Evolutionary conservation across 2,329 filamentous ascomycete species (phyloP).

Genomic region (Calonectria honghensis): DNA sequence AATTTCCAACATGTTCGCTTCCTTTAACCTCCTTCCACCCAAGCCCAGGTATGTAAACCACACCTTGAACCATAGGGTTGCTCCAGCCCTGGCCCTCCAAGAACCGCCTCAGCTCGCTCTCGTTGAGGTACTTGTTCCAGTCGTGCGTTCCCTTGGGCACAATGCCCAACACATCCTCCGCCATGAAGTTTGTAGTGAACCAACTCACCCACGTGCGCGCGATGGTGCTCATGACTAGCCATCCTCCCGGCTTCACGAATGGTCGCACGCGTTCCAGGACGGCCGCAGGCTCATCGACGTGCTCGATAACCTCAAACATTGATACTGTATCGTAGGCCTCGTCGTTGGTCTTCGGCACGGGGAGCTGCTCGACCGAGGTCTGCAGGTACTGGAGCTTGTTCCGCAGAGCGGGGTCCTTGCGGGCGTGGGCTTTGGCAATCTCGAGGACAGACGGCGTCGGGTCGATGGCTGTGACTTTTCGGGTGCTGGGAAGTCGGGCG

Average conservation of each 20-base stretch:
- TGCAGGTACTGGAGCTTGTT: slow-evolving; percentile 83
- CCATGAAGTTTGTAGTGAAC: slow-evolving; percentile 93
- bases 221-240: slow-evolving; percentile 95
- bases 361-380: slow-evolving; percentile 83
- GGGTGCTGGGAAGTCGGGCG: slow-evolving; percentile 79
- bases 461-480: slow-evolving; percentile 84
- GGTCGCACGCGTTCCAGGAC: slow-evolving; percentile 84
- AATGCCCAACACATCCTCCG: slow-evolving; percentile 90
- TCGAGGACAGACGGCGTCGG: slow-evolving; percentile 83
- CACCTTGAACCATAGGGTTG: slow-evolving; percentile 80
- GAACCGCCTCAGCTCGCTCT: slow-evolving; percentile 80
- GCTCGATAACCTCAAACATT: slow-evolving; percentile 96
- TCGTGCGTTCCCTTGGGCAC: slow-evolving; percentile 96
- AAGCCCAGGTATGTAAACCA: slow-evolving; percentile 91
- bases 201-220: slow-evolving; percentile 91
- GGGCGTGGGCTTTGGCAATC: slow-evolving; percentile 85
- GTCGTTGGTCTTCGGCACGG: slow-evolving; percentile 60
- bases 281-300: slow-evolving; percentile 84
- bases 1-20: slow-evolving; percentile 93
- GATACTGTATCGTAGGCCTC: slow-evolving; percentile 86
- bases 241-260: slow-evolving; percentile 92
- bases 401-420: slow-evolving; percentile 81
- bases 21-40: slow-evolving; percentile 91
- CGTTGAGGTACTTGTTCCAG: slow-evolving; percentile 97
- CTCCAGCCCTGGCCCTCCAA: slow-evolving; percentile 76